These are phyloP conservation scores for Jaapia argillacea DNA, from an alignment of 768 basidiomycete genomes.

Conservation along the genomic window DNA sequence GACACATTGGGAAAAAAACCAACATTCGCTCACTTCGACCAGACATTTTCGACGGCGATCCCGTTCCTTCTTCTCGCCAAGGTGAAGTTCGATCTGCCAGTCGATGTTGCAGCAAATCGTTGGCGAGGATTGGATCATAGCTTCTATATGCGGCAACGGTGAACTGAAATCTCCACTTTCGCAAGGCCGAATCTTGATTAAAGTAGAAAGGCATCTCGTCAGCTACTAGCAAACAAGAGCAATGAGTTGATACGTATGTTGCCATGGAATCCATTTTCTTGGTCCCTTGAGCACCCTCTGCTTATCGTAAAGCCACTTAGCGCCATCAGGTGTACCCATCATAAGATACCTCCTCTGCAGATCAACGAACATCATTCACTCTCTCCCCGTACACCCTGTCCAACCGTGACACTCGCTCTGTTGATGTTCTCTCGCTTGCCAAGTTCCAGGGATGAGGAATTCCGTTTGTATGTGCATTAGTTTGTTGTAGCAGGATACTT, in stretches of 20 bases:
- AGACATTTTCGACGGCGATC: constrained; percentile 83
- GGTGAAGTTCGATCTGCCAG: constrained; percentile 50
- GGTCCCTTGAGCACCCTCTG: constrained; percentile 52
- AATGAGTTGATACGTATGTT: constrained; percentile 12
- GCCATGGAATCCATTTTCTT: constrained; percentile 24
- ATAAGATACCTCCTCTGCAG: constrained; percentile 68
- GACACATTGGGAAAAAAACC: neutral
- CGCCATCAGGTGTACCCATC: constrained; percentile 55
- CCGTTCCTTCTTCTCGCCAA: constrained; percentile 50
- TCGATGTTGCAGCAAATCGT: constrained; percentile 48
- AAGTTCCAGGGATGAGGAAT: constrained; percentile 53
- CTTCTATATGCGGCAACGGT: constrained; percentile 34
- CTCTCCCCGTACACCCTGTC: constrained; percentile 70
- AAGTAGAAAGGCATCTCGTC: constrained; percentile 12
- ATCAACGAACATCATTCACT: constrained; percentile 62
- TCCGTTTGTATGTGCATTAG: constrained; percentile 74
- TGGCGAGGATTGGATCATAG: constrained; percentile 55
- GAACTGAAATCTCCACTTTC: constrained; percentile 31
- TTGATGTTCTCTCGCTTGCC: constrained; percentile 70
- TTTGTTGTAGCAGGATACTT: constrained; percentile 83
- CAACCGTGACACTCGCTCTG: constrained; percentile 47
- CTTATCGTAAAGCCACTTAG: constrained; percentile 65
- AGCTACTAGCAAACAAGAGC: neutral
- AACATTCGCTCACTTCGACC: constrained; percentile 51
- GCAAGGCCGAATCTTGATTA: constrained; percentile 44